Conservation (phyloP, 2,329 filamentous ascomycete genomes). For the Aspergillus sp. region DNA sequence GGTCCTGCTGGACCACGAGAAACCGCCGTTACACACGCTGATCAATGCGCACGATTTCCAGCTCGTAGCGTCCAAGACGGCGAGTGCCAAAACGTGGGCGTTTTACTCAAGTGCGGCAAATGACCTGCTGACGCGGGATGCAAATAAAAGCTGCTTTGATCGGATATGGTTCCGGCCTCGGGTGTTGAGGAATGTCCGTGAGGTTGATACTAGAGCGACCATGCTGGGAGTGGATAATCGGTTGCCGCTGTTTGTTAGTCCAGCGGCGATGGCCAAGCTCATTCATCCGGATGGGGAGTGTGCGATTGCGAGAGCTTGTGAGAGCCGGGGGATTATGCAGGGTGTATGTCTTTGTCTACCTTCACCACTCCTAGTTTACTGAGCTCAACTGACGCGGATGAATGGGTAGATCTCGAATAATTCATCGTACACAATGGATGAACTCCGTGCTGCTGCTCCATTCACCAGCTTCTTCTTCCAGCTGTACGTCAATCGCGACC, state of each 20-base stretch:
- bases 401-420: slow-evolving; percentile 47
- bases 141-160: slow-evolving; percentile 49
- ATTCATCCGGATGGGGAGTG: slow-evolving; percentile 59
- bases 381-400: neutral
- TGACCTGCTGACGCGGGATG: slow-evolving; percentile 49
- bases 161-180: slow-evolving; percentile 53
- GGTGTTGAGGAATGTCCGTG: slow-evolving; percentile 49
- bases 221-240: slow-evolving; percentile 48
- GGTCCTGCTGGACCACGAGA: slow-evolving; percentile 27
- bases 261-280: slow-evolving; percentile 56
- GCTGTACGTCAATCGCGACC: slow-evolving; percentile 48
- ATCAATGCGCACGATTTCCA: slow-evolving; percentile 57
- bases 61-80: slow-evolving; percentile 45
- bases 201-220: slow-evolving; percentile 43
- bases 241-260: slow-evolving; percentile 56
- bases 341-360: slow-evolving; percentile 29
- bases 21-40: slow-evolving; percentile 46
- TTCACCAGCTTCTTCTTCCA: slow-evolving; percentile 46
- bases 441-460: slow-evolving; percentile 42
- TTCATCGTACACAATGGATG: slow-evolving; percentile 50
- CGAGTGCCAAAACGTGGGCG: slow-evolving; percentile 59
- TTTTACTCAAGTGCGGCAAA: slow-evolving; percentile 61
- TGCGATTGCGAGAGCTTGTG: slow-evolving; percentile 48
- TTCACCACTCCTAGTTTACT: neutral
- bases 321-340: slow-evolving; percentile 47